phyloP scores from a whole-genome alignment of 2,329 filamentous ascomycete species.

The Mariannaea sp. region DNA sequence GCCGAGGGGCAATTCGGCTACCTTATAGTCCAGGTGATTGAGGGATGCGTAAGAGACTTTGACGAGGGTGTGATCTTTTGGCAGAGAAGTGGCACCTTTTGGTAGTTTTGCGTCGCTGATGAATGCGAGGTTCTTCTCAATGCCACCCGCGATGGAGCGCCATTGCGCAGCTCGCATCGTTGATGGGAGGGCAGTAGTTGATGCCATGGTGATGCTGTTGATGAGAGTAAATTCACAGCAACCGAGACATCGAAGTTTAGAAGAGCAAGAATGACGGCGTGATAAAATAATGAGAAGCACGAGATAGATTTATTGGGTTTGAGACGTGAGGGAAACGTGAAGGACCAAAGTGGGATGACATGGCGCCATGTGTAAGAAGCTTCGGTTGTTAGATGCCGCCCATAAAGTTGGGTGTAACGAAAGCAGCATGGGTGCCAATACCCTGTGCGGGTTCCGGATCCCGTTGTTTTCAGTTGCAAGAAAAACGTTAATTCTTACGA shows the following conservation, averaged over 20 bases:
- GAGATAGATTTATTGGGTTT: neutral
- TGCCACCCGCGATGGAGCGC: slow-evolving; percentile 24
- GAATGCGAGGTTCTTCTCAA: slow-evolving; percentile 23
- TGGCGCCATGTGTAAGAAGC: neutral
- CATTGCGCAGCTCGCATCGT: slow-evolving; percentile 29
- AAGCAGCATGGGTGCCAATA: too few species aligned
- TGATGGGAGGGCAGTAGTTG: slow-evolving; percentile 6
- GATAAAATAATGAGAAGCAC: neutral
- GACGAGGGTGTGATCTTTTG: slow-evolving; percentile 16
- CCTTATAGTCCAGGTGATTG: slow-evolving; percentile 31
- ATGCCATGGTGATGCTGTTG: slow-evolving; percentile 14
- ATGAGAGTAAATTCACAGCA: neutral
- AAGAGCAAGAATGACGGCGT: neutral
- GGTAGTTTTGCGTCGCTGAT: slow-evolving; percentile 16
- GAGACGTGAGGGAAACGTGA: neutral
- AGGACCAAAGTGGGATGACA: neutral
- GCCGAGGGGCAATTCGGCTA: slow-evolving; percentile 24
- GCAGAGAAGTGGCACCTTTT: neutral
- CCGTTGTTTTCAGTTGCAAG: too few species aligned
- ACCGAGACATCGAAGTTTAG: too few species aligned
- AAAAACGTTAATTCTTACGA: too few species aligned
- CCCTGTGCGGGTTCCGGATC: too few species aligned
- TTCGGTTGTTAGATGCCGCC: too few species aligned
- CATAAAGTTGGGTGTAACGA: too few species aligned
- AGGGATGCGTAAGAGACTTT: slow-evolving; percentile 29